Percentiles rank a stretch among this genome's conserved stretches.
These are phyloP conservation scores for Hygrophoropsis aurantiaca DNA, from an alignment of 768 basidiomycete genomes.

Conservation along the genomic window DNA sequence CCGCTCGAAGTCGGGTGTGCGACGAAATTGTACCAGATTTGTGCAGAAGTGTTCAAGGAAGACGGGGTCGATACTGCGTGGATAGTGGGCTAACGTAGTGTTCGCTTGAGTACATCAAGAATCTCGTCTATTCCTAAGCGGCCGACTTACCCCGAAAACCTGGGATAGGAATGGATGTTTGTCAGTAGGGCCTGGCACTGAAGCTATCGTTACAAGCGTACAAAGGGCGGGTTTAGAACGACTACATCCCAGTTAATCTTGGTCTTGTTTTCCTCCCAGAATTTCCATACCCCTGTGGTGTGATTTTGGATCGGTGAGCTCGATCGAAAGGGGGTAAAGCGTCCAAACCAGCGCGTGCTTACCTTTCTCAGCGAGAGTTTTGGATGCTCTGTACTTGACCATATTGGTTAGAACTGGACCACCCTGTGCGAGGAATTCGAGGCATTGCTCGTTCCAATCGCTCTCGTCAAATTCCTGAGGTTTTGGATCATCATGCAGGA, in stretches of 20 bases:
- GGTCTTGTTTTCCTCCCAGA: conserved; percentile 33
- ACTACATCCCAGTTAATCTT: conserved; percentile 39
- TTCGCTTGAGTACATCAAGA: neutral
- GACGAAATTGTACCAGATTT: conserved; percentile 33
- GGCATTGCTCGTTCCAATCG: conserved; percentile 58
- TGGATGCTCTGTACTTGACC: conserved; percentile 57
- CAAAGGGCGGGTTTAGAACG: conserved; percentile 39
- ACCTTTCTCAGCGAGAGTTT: conserved; percentile 66
- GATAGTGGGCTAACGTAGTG: conserved; percentile 36
- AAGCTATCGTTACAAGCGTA: conserved; percentile 18
- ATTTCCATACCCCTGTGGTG: conserved; percentile 49
- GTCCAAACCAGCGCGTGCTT: neutral
- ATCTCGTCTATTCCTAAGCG: neutral
- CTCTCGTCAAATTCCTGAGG: conserved; percentile 40
- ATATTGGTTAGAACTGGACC: conserved; percentile 27
- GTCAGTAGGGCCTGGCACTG: neutral
- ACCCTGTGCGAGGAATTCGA: conserved; percentile 48
- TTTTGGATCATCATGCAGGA: conserved; percentile 31
- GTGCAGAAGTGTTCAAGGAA: conserved; percentile 41
- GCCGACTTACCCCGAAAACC: conserved; percentile 28
- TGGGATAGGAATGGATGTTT: neutral
- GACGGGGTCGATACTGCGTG: conserved; percentile 36
- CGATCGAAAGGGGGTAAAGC: neutral
- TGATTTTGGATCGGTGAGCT: neutral
- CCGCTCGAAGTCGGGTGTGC: conserved; percentile 17